Conservation (phyloP, 139 green algal species). For the Eudorina sp. region DNA sequence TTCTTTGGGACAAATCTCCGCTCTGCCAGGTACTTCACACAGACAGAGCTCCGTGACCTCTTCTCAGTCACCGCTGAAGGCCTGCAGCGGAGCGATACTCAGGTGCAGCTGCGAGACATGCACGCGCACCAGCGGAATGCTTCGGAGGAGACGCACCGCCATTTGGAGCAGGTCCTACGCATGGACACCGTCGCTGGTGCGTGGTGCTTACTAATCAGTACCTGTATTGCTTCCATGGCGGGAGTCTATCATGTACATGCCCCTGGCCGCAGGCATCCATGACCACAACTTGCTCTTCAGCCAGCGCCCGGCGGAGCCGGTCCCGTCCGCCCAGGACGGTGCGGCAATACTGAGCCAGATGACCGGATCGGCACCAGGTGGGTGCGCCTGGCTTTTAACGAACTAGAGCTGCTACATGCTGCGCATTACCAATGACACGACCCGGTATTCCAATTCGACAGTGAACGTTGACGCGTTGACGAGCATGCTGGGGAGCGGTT, state of each 20-base stretch:
- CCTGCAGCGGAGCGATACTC: slow-evolving; percentile 71
- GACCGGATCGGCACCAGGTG: background rate
- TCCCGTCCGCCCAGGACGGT: slow-evolving; percentile 23
- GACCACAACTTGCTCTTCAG: slow-evolving; percentile 91
- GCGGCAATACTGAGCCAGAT: background rate
- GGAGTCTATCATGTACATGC: background rate
- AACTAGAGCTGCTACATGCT: too few relatives aligned
- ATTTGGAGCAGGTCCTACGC: slow-evolving; percentile 65
- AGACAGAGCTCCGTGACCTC: slow-evolving; percentile 84
- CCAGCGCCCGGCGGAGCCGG: slow-evolving; percentile 54
- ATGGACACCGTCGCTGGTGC: slow-evolving; percentile 63
- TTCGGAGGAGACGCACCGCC: slow-evolving; percentile 54
- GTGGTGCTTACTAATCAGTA: background rate
- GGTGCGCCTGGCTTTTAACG: too few relatives aligned
- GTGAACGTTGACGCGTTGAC: background rate
- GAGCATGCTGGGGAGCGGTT: background rate
- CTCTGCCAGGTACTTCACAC: slow-evolving; percentile 71
- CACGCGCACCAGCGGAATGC: slow-evolving; percentile 73
- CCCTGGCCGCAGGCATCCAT: slow-evolving; percentile 69
- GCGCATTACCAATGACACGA: too few relatives aligned
- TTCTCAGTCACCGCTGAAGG: slow-evolving; percentile 76
- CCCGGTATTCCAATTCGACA: too few relatives aligned
- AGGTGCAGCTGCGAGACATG: slow-evolving; percentile 77
- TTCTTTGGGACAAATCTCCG: too few relatives aligned
- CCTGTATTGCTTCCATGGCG: background rate